A percentile compares a stretch with the other conserved stretches of the same genome.
Conservation (phyloP, 2,329 filamentous ascomycete species). For the Paraphaeosphaeria minitans region DNA sequence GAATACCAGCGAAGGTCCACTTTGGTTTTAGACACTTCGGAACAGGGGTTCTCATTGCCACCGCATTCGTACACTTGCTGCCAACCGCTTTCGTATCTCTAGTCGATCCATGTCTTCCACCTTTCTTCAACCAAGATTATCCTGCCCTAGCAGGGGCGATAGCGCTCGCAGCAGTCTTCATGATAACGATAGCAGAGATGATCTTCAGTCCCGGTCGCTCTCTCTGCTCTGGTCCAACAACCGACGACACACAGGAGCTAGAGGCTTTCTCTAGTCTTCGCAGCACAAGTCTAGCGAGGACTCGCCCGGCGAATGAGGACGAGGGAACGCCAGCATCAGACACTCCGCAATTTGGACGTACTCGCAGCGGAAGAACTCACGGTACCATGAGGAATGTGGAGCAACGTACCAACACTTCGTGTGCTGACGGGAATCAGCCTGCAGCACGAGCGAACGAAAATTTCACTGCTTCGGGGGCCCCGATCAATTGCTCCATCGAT, state of each 20-base stretch:
- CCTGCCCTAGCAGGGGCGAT: slow-evolving; percentile 67
- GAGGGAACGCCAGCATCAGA: neutral
- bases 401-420: neutral
- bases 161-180: slow-evolving; percentile 65
- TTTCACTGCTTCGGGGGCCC: slow-evolving; percentile 39
- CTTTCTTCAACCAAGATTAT: slow-evolving; percentile 63
- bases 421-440: no score
- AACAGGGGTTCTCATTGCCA: slow-evolving; percentile 81
- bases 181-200: slow-evolving; percentile 66
- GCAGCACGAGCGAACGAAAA: no score
- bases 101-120: slow-evolving; percentile 57
- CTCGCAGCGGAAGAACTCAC: neutral
- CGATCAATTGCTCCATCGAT: slow-evolving; percentile 53
- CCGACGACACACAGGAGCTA: neutral
- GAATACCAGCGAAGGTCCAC: slow-evolving; percentile 64
- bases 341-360: neutral
- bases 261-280: no score
- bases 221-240: neutral
- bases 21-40: slow-evolving; percentile 63
- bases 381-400: neutral
- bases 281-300: neutral
- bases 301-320: neutral
- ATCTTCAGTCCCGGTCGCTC: slow-evolving; percentile 54
- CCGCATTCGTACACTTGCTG: slow-evolving; percentile 77
- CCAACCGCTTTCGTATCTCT: slow-evolving; percentile 62